phyloP scores from a whole-genome alignment of 2,329 filamentous ascomycete genomes.

The Trichoderma sp. region DNA sequence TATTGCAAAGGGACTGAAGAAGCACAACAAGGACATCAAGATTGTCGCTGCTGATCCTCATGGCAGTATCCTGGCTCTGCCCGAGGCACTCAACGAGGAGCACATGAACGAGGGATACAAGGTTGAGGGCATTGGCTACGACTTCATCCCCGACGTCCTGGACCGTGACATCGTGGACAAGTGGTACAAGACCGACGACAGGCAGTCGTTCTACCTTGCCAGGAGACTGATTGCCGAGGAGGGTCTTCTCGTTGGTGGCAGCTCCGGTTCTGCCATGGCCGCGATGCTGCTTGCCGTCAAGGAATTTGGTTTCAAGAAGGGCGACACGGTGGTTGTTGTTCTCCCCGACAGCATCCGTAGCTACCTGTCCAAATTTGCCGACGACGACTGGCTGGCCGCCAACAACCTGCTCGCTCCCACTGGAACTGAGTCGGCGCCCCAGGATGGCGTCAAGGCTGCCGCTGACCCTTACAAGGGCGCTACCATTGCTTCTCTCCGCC shows the following conservation, averaged over 20 bases:
- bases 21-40: conserved; percentile 82
- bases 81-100: conserved; percentile 74
- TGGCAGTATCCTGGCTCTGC: conserved; percentile 85
- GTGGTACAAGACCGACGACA: conserved; percentile 98
- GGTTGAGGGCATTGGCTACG: conserved; percentile 97
- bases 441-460: conserved; percentile 38
- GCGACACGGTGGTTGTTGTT: conserved; percentile 86
- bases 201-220: conserved; percentile 87
- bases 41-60: conserved; percentile 90
- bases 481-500: conserved; percentile 76
- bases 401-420: conserved; percentile 75
- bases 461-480: conserved; percentile 72
- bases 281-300: conserved; percentile 74
- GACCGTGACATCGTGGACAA: conserved; percentile 77
- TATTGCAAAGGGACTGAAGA: conserved; percentile 77
- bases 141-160: conserved; percentile 94
- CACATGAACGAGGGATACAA: conserved; percentile 86
- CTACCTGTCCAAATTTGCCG: conserved; percentile 97
- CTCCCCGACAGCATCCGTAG: conserved; percentile 95
- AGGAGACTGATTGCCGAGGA: conserved; percentile 89
- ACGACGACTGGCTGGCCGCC: conserved; percentile 97
- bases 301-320: conserved; percentile 73
- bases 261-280: conserved; percentile 87
- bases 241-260: conserved; percentile 88
- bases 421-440: conserved; percentile 48